These are phyloP conservation scores for Colletotrichum tabaci DNA, from an alignment of 2,329 filamentous ascomycete species.

Conservation along the genomic window DNA sequence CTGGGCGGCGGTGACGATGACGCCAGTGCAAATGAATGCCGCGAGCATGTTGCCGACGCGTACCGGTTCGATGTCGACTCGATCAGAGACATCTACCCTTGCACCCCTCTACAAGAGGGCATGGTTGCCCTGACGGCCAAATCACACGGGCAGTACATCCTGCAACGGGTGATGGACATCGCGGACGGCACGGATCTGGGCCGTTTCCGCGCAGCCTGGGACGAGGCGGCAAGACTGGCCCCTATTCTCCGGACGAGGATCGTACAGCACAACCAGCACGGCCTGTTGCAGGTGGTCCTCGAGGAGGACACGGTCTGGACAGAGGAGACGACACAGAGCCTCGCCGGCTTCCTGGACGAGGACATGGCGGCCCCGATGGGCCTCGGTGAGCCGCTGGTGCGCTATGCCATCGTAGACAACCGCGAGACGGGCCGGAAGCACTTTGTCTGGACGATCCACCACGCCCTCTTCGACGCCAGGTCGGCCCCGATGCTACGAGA, in stretches of 20 bases:
- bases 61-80: neutral
- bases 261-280: neutral
- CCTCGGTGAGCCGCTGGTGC: slow-evolving; percentile 23
- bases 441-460: slow-evolving; percentile 43
- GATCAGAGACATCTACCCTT: slow-evolving; percentile 16
- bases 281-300: neutral
- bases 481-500: neutral
- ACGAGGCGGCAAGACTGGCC: slow-evolving; percentile 36
- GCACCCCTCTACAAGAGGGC: slow-evolving; percentile 23
- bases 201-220: slow-evolving; percentile 43
- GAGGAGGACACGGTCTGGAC: neutral
- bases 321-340: neutral
- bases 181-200: slow-evolving; percentile 23
- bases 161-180: slow-evolving; percentile 34
- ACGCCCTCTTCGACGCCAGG: slow-evolving; percentile 44
- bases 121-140: slow-evolving; percentile 42
- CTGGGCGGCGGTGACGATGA: neutral
- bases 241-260: slow-evolving; percentile 43
- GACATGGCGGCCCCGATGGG: neutral
- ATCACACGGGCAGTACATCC: slow-evolving; percentile 27
- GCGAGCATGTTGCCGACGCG: neutral
- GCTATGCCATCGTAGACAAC: slow-evolving; percentile 12
- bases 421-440: neutral
- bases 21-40: neutral
- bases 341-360: neutral